Evolutionary conservation across 148 eudicot genomes (phyloP).

Genomic region (Silene uniflora): DNA sequence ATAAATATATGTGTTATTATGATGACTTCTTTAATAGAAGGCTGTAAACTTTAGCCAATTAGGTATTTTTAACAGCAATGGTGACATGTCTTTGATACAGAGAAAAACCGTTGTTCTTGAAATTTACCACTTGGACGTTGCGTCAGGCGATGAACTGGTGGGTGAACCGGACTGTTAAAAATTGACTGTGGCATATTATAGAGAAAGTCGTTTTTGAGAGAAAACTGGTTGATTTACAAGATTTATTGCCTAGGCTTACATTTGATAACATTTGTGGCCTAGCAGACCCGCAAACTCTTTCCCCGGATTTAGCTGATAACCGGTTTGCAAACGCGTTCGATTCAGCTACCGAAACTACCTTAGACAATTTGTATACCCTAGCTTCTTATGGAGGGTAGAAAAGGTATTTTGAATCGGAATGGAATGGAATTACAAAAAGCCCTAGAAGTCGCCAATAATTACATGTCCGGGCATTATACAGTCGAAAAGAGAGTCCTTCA

Average conservation of each 20-base stretch:
- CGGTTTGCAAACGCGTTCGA: slow-evolving; percentile 72
- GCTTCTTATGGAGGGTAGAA: slow-evolving; percentile 61
- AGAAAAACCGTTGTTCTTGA: slow-evolving; percentile 89
- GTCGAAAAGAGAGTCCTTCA: slow-evolving; percentile 54
- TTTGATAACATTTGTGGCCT: slow-evolving; percentile 89
- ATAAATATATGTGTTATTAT: no score
- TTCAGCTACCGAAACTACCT: slow-evolving; percentile 76
- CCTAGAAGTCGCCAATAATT: slow-evolving; percentile 55
- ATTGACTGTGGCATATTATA: slow-evolving; percentile 62
- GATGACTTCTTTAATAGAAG: no score
- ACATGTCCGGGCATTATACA: slow-evolving; percentile 55
- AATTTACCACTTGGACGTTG: slow-evolving; percentile 77
- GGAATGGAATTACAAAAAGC: slow-evolving; percentile 45
- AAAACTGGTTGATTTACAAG: slow-evolving; percentile 52
- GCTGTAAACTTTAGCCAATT: no score
- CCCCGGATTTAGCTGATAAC: slow-evolving; percentile 58
- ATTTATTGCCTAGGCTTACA: slow-evolving; percentile 61
- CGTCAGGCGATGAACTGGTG: slow-evolving; percentile 89
- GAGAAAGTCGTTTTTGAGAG: slow-evolving; percentile 43
- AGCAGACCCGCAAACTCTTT: slow-evolving; percentile 76
- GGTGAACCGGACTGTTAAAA: slow-evolving; percentile 77
- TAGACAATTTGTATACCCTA: slow-evolving; percentile 65
- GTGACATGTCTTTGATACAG: slow-evolving; percentile 79
- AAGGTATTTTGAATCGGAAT: slow-evolving; percentile 51
- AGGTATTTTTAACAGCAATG: slow-evolving; percentile 82